Evolutionary conservation across 495 filamentous ascomycete species (phyloP).

Genomic region (Penicillium flavigenum): DNA sequence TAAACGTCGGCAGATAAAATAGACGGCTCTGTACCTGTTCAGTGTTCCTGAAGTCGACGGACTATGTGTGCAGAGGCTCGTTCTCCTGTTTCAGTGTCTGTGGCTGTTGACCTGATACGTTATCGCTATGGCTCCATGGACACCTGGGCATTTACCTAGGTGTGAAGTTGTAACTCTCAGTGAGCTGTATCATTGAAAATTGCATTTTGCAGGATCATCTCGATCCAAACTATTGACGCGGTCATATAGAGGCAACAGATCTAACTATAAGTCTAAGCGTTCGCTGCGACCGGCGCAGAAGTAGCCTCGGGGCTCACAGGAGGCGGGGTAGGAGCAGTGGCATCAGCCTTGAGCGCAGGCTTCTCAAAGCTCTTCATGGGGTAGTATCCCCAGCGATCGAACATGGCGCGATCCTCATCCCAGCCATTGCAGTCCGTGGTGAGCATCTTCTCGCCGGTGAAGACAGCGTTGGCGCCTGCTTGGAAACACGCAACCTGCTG

Average conservation of each 20-base stretch:
- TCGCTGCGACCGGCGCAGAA: constrained; percentile 33
- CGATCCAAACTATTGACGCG: constrained; percentile 3
- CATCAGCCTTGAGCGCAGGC: constrained; percentile 11
- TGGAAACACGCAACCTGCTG: constrained; percentile 81
- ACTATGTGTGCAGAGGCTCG: no score
- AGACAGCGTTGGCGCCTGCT: constrained; percentile 84
- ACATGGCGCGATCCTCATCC: constrained; percentile 80
- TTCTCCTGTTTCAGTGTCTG: no score
- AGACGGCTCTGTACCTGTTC: no score
- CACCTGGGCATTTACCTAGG: not conserved
- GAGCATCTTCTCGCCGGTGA: constrained; percentile 90
- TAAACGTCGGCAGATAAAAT: no score
- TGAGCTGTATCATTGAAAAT: not conserved
- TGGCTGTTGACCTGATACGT: not conserved
- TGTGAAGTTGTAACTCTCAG: not conserved
- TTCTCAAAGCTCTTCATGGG: constrained; percentile 63
- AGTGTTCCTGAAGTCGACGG: no score
- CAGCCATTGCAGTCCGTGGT: constrained; percentile 85
- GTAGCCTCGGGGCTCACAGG: constrained; percentile 17
- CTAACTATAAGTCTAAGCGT: constrained; percentile 15
- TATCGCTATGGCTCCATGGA: not conserved
- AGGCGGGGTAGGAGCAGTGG: constrained; percentile 13
- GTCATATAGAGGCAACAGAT: not conserved
- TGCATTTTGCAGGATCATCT: not conserved
- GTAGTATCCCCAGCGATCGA: constrained; percentile 71